phyloP scores from a whole-genome alignment of 1,139 yeast genomes.

The Suhomyces coccinellae region DNA sequence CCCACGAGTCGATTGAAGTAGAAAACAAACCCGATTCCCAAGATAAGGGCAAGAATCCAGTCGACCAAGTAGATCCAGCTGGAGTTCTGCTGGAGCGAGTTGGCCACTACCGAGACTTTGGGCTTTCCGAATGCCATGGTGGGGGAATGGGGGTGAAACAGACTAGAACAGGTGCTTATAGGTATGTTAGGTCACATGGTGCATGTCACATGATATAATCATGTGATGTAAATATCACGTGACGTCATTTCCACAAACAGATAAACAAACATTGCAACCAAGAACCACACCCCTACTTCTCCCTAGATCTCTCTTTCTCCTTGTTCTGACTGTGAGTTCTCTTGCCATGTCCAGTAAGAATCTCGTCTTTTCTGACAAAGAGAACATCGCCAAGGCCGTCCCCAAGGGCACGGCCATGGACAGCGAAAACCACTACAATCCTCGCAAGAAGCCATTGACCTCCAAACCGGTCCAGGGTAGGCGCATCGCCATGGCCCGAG shows the following conservation, averaged over 20 bases:
- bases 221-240: background rate
- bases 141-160: background rate
- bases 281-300: too few relatives aligned
- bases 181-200: background rate
- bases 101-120: constrained; percentile 22
- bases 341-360: constrained; percentile 1
- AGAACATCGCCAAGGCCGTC: constrained; percentile 10
- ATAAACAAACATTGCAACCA: constrained; percentile 5
- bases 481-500: constrained; percentile 22
- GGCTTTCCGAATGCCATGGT: constrained; percentile 29
- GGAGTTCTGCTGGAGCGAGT: constrained; percentile 39
- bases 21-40: constrained; percentile 66
- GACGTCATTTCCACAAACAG: background rate
- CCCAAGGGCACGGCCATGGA: constrained; percentile 5
- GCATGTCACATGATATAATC: background rate
- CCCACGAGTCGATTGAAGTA: constrained; percentile 77
- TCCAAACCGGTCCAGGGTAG: constrained; percentile 6
- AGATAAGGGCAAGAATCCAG: constrained; percentile 70
- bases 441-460: constrained; percentile 7
- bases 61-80: constrained; percentile 84
- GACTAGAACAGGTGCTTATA: too few relatives aligned
- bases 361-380: constrained; percentile 14
- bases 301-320: background rate
- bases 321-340: too few relatives aligned
- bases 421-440: constrained; percentile 6